phyloP scores from a whole-genome alignment of 192 early-diverging fungal species.

The Entophlyctis luteolus region DNA sequence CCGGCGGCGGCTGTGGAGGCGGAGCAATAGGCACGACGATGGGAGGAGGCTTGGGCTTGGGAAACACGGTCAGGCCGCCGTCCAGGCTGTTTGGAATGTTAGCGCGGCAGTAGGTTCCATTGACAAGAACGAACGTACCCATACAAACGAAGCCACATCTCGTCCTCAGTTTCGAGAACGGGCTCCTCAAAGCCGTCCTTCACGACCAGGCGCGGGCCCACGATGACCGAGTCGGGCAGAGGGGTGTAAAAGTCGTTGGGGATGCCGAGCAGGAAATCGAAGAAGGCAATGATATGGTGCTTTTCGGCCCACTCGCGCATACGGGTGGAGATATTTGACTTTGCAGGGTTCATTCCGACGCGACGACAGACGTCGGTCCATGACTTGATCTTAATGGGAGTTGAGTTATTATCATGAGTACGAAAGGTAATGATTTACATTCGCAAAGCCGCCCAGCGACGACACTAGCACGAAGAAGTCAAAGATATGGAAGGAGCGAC shows the following conservation, averaged over 20 bases:
- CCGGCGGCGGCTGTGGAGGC: not conserved
- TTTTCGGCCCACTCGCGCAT: slow-evolving; percentile 18
- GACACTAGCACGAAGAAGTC: not conserved
- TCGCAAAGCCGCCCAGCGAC: not conserved
- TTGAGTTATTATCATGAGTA: not conserved
- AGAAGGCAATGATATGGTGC: slow-evolving; percentile 18
- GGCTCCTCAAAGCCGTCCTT: slow-evolving; percentile 1
- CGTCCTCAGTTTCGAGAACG: slow-evolving; percentile 1
- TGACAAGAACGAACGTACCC: slow-evolving; percentile 3
- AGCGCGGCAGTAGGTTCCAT: not conserved
- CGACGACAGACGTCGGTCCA: slow-evolving; percentile 10
- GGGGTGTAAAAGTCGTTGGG: slow-evolving; percentile 1
- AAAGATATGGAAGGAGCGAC: slow-evolving; percentile 5
- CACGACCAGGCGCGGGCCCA: not conserved
- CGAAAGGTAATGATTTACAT: not conserved
- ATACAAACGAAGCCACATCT: slow-evolving; percentile 15
- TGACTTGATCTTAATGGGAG: not conserved
- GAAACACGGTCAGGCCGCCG: slow-evolving; percentile 7
- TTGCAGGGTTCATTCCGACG: slow-evolving; percentile 1
- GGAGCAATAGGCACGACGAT: not conserved
- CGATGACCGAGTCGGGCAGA: not conserved
- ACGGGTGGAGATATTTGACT: slow-evolving; percentile 16
- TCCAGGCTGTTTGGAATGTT: not conserved
- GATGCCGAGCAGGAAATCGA: not conserved
- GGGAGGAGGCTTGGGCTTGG: too few species aligned